phyloP scores from a whole-genome alignment of 2,329 filamentous ascomycete genomes.

The Botrytis pseudocinerea region DNA sequence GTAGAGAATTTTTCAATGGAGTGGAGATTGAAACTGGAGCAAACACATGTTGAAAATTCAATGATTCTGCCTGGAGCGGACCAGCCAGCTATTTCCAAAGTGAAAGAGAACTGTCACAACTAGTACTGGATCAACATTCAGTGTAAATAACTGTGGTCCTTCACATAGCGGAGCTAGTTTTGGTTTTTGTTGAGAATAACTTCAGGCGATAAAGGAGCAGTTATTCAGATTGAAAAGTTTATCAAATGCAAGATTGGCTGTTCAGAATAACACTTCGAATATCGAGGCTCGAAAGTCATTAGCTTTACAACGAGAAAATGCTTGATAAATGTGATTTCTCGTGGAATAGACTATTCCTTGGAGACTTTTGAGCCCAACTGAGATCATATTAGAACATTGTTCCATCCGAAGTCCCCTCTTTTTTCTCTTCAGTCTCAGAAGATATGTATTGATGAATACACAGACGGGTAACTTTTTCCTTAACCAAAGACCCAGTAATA shows the following conservation, averaged over 20 bases:
- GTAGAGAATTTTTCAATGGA: not conserved
- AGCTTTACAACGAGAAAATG: not conserved
- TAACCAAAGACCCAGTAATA: not conserved
- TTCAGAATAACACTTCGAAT: not conserved
- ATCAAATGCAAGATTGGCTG: not conserved
- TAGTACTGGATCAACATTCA: not conserved
- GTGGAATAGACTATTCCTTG: not conserved
- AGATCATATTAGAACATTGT: not conserved
- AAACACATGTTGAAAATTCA: no score
- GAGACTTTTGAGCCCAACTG: not conserved
- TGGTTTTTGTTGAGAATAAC: not conserved
- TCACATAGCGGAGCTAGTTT: no score
- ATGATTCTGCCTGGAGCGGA: accelerated
- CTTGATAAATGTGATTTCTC: not conserved
- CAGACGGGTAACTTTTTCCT: accelerated
- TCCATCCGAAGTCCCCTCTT: accelerated
- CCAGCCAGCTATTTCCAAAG: not conserved
- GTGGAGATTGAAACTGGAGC: not conserved
- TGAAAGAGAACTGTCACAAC: not conserved
- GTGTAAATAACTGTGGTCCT: not conserved
- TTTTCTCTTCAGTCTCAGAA: not conserved
- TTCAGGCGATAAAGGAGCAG: not conserved
- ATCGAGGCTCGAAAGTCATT: not conserved
- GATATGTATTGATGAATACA: not conserved
- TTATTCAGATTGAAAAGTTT: not conserved